These are phyloP conservation scores for Lactifluus hygrophoroides DNA, from an alignment of 768 basidiomycete genomes.

Conservation along the genomic window DNA sequence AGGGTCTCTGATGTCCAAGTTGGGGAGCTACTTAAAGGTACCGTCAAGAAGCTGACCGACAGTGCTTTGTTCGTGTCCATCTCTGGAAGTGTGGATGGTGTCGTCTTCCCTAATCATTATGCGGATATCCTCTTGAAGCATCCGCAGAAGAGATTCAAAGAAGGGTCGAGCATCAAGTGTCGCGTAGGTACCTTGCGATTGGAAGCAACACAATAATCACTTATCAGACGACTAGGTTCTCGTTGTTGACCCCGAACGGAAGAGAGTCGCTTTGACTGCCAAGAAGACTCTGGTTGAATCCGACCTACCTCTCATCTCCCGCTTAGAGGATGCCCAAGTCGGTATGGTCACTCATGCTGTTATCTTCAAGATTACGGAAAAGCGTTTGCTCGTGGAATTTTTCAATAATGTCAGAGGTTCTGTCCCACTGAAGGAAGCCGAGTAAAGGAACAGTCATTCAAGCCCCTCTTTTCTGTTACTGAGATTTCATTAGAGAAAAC, in stretches of 20 bases:
- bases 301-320: constrained; percentile 56
- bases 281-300: constrained; percentile 89
- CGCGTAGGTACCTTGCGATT: constrained; percentile 45
- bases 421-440: constrained; percentile 73
- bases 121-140: constrained; percentile 93
- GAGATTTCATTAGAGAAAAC: constrained; percentile 47
- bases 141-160: constrained; percentile 84
- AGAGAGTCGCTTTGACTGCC: constrained; percentile 77
- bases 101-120: constrained; percentile 91
- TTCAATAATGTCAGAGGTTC: constrained; percentile 83
- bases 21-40: constrained; percentile 81
- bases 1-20: constrained; percentile 75
- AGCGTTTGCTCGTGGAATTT: constrained; percentile 77
- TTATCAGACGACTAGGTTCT: constrained; percentile 49
- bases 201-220: not conserved
- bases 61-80: constrained; percentile 78
- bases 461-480: not conserved
- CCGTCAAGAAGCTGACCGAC: constrained; percentile 77
- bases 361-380: constrained; percentile 75
- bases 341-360: constrained; percentile 76
- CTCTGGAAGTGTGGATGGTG: constrained; percentile 81
- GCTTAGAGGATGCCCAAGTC: constrained; percentile 54
- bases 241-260: constrained; percentile 69
- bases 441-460: constrained; percentile 36
- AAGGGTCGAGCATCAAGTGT: constrained; percentile 75